Base-by-base conservation (phyloP, 495 filamentous ascomycete species). In the Talaromyces thailandensis region DNA sequence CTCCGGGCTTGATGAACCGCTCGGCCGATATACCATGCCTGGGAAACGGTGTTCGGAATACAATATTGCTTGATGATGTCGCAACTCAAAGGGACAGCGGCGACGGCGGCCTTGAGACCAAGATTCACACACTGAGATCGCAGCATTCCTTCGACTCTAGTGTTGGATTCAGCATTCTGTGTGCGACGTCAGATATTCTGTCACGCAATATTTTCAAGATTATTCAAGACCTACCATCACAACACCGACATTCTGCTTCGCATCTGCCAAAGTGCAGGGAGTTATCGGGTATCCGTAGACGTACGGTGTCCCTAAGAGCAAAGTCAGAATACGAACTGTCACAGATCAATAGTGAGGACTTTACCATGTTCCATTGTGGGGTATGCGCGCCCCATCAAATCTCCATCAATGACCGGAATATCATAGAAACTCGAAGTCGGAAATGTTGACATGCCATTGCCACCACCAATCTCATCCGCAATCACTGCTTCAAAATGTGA, bases 1-100 rank as follows among this genome's bases (percentile, higher is more conserved):
- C 68, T 66, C 50, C 79, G 70, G 4, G 82, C 79, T 58, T 68
- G 68, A 18, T 76, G 77, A 18, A 79, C 70, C 1, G 72, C 70
- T 18, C 84, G 76, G 8, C 76, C 77, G 18, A 80, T 74, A 25
- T 69, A 66, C 77, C 77, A 80, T 25, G 76, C 68, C 62, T 69
- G 67, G 12, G 73, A 76, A 16, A 74, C 67, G 0, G 73, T 77
- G 60, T 77, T 75, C 3, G 70, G 72, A 23, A 79, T 66, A 1
- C 66, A 70, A 60, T 72, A 70, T 23, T 70, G 45, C 43, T 71
- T 65, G 23, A 74, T 69, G 7, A 63, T 66, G 11, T 68, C 65
- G 14, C 70, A 70, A 0, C 62, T 71, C 9, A 72, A 56, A 1
- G 75, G 75, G 11, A 63, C 52, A 8, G 66, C 63, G 9, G 73